phyloP scores from a whole-genome alignment of 345 rosid genomes.

The Ailanthus altissimus region DNA sequence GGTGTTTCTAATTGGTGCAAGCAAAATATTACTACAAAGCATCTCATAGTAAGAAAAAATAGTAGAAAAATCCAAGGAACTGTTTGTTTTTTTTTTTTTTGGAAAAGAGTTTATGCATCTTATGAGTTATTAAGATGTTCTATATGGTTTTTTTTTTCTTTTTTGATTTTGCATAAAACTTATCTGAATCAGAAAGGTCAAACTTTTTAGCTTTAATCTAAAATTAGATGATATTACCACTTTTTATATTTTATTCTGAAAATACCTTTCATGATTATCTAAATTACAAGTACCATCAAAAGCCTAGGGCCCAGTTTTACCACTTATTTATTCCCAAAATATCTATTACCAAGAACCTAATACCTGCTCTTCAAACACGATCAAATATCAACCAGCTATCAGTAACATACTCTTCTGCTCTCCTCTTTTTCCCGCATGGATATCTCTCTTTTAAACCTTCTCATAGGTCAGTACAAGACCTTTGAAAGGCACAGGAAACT shows the following conservation, averaged over 20 bases:
- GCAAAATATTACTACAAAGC: not conserved
- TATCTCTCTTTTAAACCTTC: not conserved
- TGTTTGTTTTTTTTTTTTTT: too few relatives aligned
- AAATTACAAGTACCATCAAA: not conserved
- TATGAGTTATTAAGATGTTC: not conserved
- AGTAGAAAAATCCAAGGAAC: not conserved
- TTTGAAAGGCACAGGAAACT: not conserved
- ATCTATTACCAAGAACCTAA: not conserved
- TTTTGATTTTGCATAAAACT: not conserved
- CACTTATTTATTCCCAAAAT: not conserved
- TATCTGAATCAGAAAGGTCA: not conserved
- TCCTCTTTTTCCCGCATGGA: not conserved
- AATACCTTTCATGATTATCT: not conserved
- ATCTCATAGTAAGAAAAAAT: too few relatives aligned
- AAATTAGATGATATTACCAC: not conserved
- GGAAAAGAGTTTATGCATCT: not conserved
- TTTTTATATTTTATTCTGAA: not conserved
- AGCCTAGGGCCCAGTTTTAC: not conserved
- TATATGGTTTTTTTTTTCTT: not conserved
- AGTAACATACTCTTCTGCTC: not conserved
- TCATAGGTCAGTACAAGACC: not conserved
- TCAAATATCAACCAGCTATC: not conserved
- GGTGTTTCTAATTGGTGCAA: not conserved
- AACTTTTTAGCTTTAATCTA: not conserved
- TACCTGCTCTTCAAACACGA: not conserved